Evolutionary conservation across 2,329 filamentous ascomycete species (phyloP).

Genomic region (Monilinia aucupariae): DNA sequence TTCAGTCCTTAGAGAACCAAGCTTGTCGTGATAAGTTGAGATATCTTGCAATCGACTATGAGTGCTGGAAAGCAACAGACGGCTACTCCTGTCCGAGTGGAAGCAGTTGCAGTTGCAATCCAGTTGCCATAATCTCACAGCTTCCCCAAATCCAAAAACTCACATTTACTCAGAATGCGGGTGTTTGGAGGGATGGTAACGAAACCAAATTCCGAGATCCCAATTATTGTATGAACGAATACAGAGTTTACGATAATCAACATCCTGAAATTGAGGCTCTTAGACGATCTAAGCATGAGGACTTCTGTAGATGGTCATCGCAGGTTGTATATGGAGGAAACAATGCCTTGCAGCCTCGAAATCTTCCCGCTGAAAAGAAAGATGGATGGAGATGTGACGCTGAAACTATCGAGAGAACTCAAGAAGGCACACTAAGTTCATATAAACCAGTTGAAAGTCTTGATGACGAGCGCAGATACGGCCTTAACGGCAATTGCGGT

Average conservation of each 20-base stretch:
- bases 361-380: neutral
- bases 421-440: neutral
- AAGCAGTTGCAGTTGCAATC: neutral
- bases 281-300: neutral
- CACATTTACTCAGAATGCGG: neutral
- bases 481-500: neutral
- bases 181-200: slow-evolving; percentile 1
- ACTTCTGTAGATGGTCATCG: neutral
- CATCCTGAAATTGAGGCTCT: neutral
- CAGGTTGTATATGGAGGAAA: neutral
- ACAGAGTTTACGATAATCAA: neutral
- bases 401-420: too few relatives aligned
- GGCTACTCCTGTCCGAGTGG: neutral
- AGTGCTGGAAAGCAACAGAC: neutral
- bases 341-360: neutral
- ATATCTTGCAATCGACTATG: neutral
- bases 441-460: neutral
- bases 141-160: neutral
- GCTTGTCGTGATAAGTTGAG: slow-evolving; percentile 3
- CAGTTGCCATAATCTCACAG: neutral
- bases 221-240: neutral
- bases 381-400: slow-evolving; percentile 2
- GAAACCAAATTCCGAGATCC: neutral
- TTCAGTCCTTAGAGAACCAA: slow-evolving; percentile 7
- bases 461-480: neutral